Evolutionary conservation across 331 rosid genomes (phyloP), one percentile per base, ranked within the genome.

Genomic region (Phaseolus coccineus): DNA sequence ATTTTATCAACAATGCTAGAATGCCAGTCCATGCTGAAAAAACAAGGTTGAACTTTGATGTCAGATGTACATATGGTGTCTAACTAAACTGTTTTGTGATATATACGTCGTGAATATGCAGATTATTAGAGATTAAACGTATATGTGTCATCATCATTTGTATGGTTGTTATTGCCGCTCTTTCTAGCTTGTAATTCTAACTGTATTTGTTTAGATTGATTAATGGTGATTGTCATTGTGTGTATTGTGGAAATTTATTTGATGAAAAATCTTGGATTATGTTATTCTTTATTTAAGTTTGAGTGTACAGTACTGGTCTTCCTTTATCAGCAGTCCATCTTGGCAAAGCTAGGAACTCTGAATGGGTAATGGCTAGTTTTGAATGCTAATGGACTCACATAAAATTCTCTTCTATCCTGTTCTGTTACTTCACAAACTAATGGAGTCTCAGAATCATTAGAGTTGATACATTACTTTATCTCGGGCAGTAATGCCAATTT

Each of bases 81-180:
- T 87, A 83, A 81, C 78, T 50, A 39, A 24, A 82, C 90, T 35
- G 81, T 89, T 82, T 84, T 84, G 88, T 82, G 75, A 89, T 40
- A 5, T 55, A 37, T 68, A 59, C 46, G 27, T 15, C 1, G 57
- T 87, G 80, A 82, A 80, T 87, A 70, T 84, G 75, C 88, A 66
- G 86, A 81, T 84, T 83, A 84, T 85, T 37, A 53, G 91, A 84
- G 92, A 83, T 84, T 91, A 79, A 86, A 19, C 22, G 76, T 86
- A 82, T 40, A 31, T 7, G 16, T 30, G 4, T 57, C 5, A 5
- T 65, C 50, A 44, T 24, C 7, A 31, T 30, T 25, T 46, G 8
- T 8, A 11, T 15, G 1, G 51, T 46, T 6, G 71, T 70, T 14
- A 15, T 15, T 53, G 10, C 2, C 46, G 30, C 39, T 42, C 44